A percentile compares a stretch with the other conserved stretches of the same genome.
phyloP scores from a whole-genome alignment of 345 rosid species.

The Odontarrhena argentea region DNA sequence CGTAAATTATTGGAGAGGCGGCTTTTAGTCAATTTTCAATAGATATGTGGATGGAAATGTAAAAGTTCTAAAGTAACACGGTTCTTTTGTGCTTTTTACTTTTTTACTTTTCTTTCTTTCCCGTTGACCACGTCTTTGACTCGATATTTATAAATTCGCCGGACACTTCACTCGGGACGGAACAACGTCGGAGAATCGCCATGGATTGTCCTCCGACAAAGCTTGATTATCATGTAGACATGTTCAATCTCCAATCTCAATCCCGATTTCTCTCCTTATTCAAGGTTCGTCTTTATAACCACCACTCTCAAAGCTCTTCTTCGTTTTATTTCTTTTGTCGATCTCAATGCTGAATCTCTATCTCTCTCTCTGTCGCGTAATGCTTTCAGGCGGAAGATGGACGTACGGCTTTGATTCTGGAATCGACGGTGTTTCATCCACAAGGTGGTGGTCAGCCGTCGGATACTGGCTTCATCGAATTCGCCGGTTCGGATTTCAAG shows the following conservation, averaged over 20 bases:
- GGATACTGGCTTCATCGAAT: slow-evolving; percentile 61
- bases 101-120: neutral
- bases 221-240: slow-evolving; percentile 53
- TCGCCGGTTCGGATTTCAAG: slow-evolving; percentile 42
- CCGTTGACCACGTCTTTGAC: slow-evolving; percentile 14
- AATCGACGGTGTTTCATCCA: slow-evolving; percentile 86
- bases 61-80: neutral
- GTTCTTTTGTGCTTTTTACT: neutral
- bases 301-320: slow-evolving; percentile 22
- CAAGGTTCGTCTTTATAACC: slow-evolving; percentile 39
- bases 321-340: neutral
- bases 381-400: slow-evolving; percentile 63
- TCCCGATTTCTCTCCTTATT: slow-evolving; percentile 45
- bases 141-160: slow-evolving; percentile 9
- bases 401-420: slow-evolving; percentile 56
- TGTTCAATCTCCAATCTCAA: slow-evolving; percentile 50
- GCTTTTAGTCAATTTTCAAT: neutral
- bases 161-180: neutral
- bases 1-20: neutral
- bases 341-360: slow-evolving; percentile 14
- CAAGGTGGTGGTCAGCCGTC: slow-evolving; percentile 97
- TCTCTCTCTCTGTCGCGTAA: neutral
- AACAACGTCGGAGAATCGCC: slow-evolving; percentile 19
- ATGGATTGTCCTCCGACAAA: slow-evolving; percentile 53
- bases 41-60: too few relatives aligned